Conservation (phyloP, 169 alveolate genomes). For the Plasmodium ovale region DNA sequence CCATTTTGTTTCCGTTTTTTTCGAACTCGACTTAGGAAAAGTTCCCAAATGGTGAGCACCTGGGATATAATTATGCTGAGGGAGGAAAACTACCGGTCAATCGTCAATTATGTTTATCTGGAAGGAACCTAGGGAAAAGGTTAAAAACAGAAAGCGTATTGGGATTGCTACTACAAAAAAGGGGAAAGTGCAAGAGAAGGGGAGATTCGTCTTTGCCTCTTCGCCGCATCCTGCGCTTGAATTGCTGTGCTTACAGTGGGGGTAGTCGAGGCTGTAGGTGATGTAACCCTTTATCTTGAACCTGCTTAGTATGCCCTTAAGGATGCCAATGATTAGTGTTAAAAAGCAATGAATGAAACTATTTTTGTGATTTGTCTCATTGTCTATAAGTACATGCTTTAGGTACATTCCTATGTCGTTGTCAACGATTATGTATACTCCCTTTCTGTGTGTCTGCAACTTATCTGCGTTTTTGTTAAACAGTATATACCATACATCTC, state of each 20-base stretch:
- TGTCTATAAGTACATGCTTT: constrained; percentile 35
- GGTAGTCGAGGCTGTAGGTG: constrained; percentile 28
- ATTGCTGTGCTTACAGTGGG: constrained; percentile 64
- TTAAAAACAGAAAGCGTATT: too few relatives aligned
- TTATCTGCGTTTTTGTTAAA: constrained; percentile 56
- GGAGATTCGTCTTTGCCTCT: too few relatives aligned
- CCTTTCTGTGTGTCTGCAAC: constrained; percentile 46
- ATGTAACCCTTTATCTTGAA: constrained; percentile 34
- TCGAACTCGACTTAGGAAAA: too few relatives aligned
- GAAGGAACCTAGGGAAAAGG: constrained; percentile 40
- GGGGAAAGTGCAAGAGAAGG: background rate
- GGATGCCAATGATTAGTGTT: constrained; percentile 41
- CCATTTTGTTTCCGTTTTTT: too few relatives aligned
- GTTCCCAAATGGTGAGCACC: too few relatives aligned
- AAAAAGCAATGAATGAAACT: constrained; percentile 45
- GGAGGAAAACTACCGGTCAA: too few relatives aligned
- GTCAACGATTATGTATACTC: constrained; percentile 28
- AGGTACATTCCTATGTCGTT: constrained; percentile 44
- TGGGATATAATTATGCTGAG: too few relatives aligned
- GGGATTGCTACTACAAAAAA: too few relatives aligned
- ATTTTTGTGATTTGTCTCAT: constrained; percentile 47
- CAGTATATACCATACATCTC: constrained; percentile 39
- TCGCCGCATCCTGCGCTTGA: too few relatives aligned
- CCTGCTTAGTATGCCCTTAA: constrained; percentile 30
- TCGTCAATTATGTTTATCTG: constrained; percentile 52